A percentile compares a stretch with the other conserved stretches of the same genome.
Conservation (phyloP, 2,329 filamentous ascomycete species). For the Fusarium tupiense region DNA sequence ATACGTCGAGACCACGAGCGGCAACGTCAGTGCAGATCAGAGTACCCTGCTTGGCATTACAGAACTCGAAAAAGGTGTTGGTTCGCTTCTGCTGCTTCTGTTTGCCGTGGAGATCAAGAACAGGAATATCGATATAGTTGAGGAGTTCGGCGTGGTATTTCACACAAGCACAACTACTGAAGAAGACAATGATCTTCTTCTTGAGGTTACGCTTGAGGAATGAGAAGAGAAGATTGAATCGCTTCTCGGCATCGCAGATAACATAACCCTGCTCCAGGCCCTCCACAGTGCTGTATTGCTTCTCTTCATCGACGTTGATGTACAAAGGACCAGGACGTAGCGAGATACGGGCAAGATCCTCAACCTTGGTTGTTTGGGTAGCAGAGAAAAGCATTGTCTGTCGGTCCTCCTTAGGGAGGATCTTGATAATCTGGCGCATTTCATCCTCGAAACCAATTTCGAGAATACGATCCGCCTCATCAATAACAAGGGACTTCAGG, state of each 20-base stretch:
- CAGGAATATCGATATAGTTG: conserved; percentile 95
- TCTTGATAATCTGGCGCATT: conserved; percentile 96
- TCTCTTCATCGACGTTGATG: conserved; percentile 93
- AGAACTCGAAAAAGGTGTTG: conserved; percentile 97
- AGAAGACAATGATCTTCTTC: conserved; percentile 98
- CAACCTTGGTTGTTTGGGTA: conserved; percentile 98
- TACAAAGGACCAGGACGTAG: conserved; percentile 90
- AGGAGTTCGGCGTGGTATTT: conserved; percentile 96
- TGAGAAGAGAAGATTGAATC: conserved; percentile 92
- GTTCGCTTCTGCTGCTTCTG: conserved; percentile 99
- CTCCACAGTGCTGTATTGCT: conserved; percentile 91
- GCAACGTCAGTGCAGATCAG: conserved; percentile 97
- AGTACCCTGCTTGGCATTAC: conserved; percentile 79
- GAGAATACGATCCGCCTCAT: conserved; percentile 95
- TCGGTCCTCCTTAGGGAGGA: conserved; percentile 84
- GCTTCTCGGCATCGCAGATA: conserved; percentile 90
- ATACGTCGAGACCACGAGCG: conserved; percentile 87
- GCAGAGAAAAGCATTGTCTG: conserved; percentile 99
- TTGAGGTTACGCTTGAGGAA: conserved; percentile 90
- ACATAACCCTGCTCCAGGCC: conserved; percentile 97
- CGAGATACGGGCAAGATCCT: conserved; percentile 94
- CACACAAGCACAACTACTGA: conserved; percentile 90
- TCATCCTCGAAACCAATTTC: conserved; percentile 99
- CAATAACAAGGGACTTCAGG: conserved; percentile 89
- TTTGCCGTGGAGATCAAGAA: conserved; percentile 89